These are phyloP conservation scores for Arthrobotrys musiformis DNA, from an alignment of 2,329 filamentous ascomycete species.

Conservation along the genomic window DNA sequence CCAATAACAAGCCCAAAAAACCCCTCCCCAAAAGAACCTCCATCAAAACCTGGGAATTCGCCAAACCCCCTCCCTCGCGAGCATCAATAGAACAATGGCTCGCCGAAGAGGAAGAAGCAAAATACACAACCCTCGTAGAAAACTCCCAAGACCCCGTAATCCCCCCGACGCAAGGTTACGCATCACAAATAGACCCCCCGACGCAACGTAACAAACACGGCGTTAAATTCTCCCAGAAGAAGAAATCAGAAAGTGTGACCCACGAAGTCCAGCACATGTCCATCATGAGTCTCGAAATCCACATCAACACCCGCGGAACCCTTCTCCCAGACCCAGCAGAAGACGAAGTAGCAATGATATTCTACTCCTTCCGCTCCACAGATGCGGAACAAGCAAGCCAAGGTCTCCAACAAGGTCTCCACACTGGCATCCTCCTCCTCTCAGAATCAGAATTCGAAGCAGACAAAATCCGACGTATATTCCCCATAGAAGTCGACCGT, in stretches of 20 bases:
- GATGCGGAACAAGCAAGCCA: slow-evolving; percentile 70
- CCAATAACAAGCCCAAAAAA: slow-evolving; percentile 66
- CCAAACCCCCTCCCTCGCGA: slow-evolving; percentile 74
- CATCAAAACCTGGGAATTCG: slow-evolving; percentile 80
- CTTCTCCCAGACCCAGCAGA: slow-evolving; percentile 88
- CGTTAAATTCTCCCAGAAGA: slow-evolving; percentile 85
- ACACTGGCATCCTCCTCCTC: slow-evolving; percentile 78
- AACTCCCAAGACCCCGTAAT: slow-evolving; percentile 22
- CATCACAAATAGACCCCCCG: slow-evolving; percentile 89
- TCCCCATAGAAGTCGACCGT: slow-evolving; percentile 73
- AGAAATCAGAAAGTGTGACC: slow-evolving; percentile 77
- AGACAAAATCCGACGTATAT: slow-evolving; percentile 72
- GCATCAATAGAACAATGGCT: slow-evolving; percentile 78
- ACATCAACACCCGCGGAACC: slow-evolving; percentile 84
- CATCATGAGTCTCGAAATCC: slow-evolving; percentile 91
- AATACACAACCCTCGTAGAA: slow-evolving; percentile 54
- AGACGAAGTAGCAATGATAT: slow-evolving; percentile 86
- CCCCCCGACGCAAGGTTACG: slow-evolving; percentile 60
- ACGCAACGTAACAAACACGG: slow-evolving; percentile 84
- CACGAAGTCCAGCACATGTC: slow-evolving; percentile 95
- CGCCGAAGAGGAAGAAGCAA: slow-evolving; percentile 62
- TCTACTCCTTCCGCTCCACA: slow-evolving; percentile 88
- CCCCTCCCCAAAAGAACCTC: slow-evolving; percentile 68
- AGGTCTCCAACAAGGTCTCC: slow-evolving; percentile 66
- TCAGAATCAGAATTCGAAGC: slow-evolving; percentile 72